A percentile compares a stretch with the other conserved stretches of the same genome.
phyloP scores from a whole-genome alignment of 208 protist species.

The Acanthamoeba healyi region DNA sequence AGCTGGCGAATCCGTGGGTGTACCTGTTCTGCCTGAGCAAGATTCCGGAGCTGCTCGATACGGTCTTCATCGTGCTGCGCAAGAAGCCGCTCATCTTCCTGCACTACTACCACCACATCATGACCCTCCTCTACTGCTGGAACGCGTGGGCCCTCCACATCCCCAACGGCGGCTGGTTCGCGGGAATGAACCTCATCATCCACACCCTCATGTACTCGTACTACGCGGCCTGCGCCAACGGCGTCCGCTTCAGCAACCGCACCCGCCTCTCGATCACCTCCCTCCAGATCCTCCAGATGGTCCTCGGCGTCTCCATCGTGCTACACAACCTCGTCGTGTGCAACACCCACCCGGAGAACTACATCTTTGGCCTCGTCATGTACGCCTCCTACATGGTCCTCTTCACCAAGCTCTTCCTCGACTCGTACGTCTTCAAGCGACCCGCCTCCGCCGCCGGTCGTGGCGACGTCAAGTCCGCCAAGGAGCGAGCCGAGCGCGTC shows the following conservation, averaged over 20 bases:
- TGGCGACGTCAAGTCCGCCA: neutral
- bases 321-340: conserved; percentile 4
- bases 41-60: conserved; percentile 61
- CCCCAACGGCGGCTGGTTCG: conserved; percentile 25
- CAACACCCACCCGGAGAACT: conserved; percentile 77
- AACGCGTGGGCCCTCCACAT: conserved; percentile 88
- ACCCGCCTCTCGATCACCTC: conserved; percentile 40
- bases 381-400: conserved; percentile 95
- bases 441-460: no score
- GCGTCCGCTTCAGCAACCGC: conserved; percentile 3
- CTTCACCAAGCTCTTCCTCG: conserved; percentile 92
- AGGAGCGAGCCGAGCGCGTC: conserved; percentile 21
- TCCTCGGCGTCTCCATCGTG: conserved; percentile 32
- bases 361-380: conserved; percentile 89
- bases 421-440: conserved; percentile 88
- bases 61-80: conserved; percentile 90
- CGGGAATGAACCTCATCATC: conserved; percentile 66
- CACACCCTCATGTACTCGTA: conserved; percentile 41
- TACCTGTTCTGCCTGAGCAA: conserved; percentile 57
- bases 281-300: conserved; percentile 57
- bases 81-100: conserved; percentile 90
- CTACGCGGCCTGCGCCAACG: conserved; percentile 33
- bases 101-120: conserved; percentile 94
- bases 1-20: conserved; percentile 19
- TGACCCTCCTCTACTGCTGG: conserved; percentile 93